Conservation (phyloP, 768 basidiomycete species). For the Podaxis sp. region DNA sequence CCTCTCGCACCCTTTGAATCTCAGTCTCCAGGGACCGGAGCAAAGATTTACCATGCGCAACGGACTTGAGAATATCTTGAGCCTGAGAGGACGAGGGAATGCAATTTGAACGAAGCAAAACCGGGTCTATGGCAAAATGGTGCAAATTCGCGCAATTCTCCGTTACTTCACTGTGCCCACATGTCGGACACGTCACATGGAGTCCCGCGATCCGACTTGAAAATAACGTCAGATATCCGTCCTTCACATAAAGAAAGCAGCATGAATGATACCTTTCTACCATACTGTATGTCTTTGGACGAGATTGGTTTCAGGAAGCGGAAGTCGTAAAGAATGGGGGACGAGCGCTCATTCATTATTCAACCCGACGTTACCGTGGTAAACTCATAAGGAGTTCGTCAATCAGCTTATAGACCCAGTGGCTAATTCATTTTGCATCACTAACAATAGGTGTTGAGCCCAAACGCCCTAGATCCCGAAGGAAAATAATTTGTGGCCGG, state of each 20-base stretch:
- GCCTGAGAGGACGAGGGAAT: not conserved
- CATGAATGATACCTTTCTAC: not conserved
- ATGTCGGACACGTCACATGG: conserved; percentile 2
- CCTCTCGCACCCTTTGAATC: conserved; percentile 6
- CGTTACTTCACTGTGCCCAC: not conserved
- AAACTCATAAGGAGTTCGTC: not conserved
- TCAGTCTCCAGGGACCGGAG: conserved; percentile 13
- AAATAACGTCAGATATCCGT: not conserved
- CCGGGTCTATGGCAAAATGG: not conserved
- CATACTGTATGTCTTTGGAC: not conserved
- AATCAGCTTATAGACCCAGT: not conserved
- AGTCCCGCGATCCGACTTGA: not conserved
- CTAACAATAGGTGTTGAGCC: not conserved
- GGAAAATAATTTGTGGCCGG: no score
- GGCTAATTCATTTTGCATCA: not conserved
- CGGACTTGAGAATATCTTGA: not conserved
- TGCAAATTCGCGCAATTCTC: not conserved
- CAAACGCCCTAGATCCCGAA: not conserved
- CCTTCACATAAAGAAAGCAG: not conserved
- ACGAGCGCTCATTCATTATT: not conserved
- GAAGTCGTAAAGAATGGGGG: not conserved
- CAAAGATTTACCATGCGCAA: not conserved
- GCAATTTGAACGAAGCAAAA: not conserved
- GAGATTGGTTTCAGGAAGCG: not conserved
- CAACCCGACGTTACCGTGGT: not conserved